phyloP scores from a whole-genome alignment of 129 eudicot species.

The Erigeron canadensis region DNA sequence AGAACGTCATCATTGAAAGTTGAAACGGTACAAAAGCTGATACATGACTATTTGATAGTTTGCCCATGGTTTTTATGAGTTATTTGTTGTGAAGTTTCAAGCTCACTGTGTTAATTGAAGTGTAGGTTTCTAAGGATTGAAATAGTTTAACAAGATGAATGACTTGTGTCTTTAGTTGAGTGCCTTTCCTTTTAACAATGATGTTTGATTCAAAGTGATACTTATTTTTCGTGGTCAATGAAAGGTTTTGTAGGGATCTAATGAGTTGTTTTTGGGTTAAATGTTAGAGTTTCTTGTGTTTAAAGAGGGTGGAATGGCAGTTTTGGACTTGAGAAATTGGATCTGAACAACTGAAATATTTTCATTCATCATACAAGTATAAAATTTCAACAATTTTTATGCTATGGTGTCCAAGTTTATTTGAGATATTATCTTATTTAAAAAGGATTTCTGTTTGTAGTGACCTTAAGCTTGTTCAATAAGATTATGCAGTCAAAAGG shows the following conservation, averaged over 20 bases:
- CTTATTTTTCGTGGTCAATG: neutral
- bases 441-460: neutral
- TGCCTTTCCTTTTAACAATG: neutral
- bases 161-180: too few relatives aligned
- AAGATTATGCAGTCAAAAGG: neutral
- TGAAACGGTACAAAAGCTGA: neutral
- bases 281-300: neutral
- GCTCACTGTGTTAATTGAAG: neutral
- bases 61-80: neutral
- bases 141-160: too few relatives aligned
- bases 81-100: neutral
- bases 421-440: neutral
- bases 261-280: neutral
- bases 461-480: neutral
- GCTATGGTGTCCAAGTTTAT: neutral
- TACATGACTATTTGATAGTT: conserved; percentile 3
- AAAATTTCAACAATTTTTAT: neutral
- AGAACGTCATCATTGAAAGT: neutral
- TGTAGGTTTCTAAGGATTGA: neutral
- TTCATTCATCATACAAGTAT: neutral
- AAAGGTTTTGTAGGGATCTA: neutral
- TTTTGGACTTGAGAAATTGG: neutral
- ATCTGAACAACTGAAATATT: neutral
- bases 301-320: neutral
- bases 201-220: neutral